Base-by-base conservation (phyloP, 2,329 filamentous ascomycete species). In the Microcera coccophila region DNA sequence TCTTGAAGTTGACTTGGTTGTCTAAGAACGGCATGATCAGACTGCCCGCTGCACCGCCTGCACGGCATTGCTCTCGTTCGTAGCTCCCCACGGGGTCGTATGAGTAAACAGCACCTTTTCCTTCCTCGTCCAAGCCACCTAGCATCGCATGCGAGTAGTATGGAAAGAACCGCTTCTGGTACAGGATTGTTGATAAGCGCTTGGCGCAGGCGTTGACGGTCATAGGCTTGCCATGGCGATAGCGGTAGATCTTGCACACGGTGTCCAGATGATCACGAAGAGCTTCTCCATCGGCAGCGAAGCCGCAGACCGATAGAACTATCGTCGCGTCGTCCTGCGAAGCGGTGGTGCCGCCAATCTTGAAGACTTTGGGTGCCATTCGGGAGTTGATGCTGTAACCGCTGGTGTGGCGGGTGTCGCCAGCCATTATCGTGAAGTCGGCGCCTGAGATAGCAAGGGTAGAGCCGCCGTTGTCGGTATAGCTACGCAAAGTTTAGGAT, bases 1-100 rank as follows among this genome's bases (percentile, higher is more conserved):
- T 98, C 80, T 96, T 98, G 77, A 91, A 91, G 74, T 97, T 97
- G 74, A 98, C 93, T 72, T 98, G 94, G 68, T 98, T 98, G 69
- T 98, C 93, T 62, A 98, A 72, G 77, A 98, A 98, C 2, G 93
- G 93, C 87, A 96, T 98, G 70, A 98, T 98, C 68, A 98, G 73
- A 61, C 87, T 93, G 41, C 89, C 85, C 16, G 90, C 90, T 12
- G 93, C 90, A 59, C 93, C 93, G 32, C 88, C 93, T 26, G 93
- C 90, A 53, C 91, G 83, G 73, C 90, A 96, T 72, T 95, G 88
- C 72, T 98, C 93, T 54, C 93, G 78, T 76, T 98, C 93, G 71
- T 97, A 98, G 65, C 88, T 95, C 57, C 93, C 93, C 32, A 98
- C 93, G 1, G 93, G 93, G 64, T 98, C 93, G 72, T 98, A 98